Percentiles rank a stretch among this genome's conserved stretches.
Evolutionary conservation across 805 yeast genomes (phyloP).

Genomic region (Hanseniaspora mollemarum): DNA sequence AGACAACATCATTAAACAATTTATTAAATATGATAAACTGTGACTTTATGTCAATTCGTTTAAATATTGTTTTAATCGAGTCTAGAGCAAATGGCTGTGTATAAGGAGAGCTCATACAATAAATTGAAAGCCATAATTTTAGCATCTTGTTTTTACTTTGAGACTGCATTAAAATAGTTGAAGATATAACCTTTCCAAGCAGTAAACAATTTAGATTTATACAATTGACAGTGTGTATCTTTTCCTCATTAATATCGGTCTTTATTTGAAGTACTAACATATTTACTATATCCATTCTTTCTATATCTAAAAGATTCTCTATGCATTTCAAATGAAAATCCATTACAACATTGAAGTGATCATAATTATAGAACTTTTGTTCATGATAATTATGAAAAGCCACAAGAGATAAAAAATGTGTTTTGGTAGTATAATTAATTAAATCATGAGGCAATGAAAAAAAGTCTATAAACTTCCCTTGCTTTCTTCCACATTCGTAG

Average conservation of each 20-base stretch:
- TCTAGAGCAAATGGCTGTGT: background rate
- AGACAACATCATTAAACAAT: background rate
- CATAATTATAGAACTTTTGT: background rate
- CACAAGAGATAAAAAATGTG: background rate
- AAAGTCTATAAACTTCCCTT: background rate
- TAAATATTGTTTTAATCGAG: background rate
- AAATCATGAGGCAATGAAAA: background rate
- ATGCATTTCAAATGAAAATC: background rate
- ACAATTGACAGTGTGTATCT: background rate
- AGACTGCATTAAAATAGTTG: conserved; percentile 2
- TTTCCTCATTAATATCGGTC: conserved; percentile 1
- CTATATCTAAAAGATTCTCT: background rate
- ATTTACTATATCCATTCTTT: background rate
- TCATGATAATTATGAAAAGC: background rate
- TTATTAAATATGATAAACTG: background rate
- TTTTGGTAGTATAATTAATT: background rate
- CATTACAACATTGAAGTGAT: background rate
- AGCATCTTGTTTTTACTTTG: conserved; percentile 13
- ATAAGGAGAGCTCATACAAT: background rate
- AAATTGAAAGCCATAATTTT: conserved; percentile 10
- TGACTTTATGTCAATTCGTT: conserved; percentile 8
- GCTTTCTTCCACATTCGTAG: background rate
- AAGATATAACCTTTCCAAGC: conserved; percentile 3
- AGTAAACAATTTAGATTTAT: background rate
- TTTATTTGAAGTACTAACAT: background rate